Evolutionary conservation across 2,329 filamentous ascomycete genomes (phyloP).

Genomic region (Xylariales sp.): DNA sequence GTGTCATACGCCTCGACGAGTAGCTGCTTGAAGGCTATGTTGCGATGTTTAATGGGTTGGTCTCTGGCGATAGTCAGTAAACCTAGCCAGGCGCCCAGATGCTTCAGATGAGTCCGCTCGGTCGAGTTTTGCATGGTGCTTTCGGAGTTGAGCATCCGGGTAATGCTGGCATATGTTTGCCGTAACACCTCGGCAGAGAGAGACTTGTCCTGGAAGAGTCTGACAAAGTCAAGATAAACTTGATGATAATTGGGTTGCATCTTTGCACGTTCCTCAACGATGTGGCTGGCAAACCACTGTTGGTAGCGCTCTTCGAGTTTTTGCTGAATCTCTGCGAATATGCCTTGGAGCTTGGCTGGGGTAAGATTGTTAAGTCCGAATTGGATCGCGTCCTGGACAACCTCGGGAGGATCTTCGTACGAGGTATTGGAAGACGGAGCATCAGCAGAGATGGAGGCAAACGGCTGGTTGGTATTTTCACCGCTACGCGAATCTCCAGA

Average conservation of each 20-base stretch:
- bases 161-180: slow-evolving; percentile 84
- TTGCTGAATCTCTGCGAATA: slow-evolving; percentile 76
- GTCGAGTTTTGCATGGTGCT: slow-evolving; percentile 77
- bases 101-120: slow-evolving; percentile 86
- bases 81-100: slow-evolving; percentile 89
- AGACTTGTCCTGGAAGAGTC: slow-evolving; percentile 71
- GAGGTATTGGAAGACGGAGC: slow-evolving; percentile 56
- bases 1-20: slow-evolving; percentile 91
- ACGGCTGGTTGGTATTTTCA: slow-evolving; percentile 65
- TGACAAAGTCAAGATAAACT: slow-evolving; percentile 86
- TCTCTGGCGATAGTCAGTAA: slow-evolving; percentile 89
- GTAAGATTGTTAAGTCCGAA: slow-evolving; percentile 98
- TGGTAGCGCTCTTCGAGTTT: slow-evolving; percentile 77
- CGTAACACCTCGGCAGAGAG: slow-evolving; percentile 88
- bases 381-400: slow-evolving; percentile 86
- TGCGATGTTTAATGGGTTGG: slow-evolving; percentile 92
- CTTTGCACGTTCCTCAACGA: slow-evolving; percentile 94
- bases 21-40: slow-evolving; percentile 95
- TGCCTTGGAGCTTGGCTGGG: slow-evolving; percentile 77
- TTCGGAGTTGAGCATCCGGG: slow-evolving; percentile 86
- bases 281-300: slow-evolving; percentile 93
- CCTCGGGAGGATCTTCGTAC: slow-evolving; percentile 79
- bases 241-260: slow-evolving; percentile 96
- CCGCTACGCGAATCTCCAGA: slow-evolving; percentile 55
- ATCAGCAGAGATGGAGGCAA: slow-evolving; percentile 75